Base-by-base conservation (phyloP, 1,284 basidiomycete genomes). In the Lentinus polychrous region DNA sequence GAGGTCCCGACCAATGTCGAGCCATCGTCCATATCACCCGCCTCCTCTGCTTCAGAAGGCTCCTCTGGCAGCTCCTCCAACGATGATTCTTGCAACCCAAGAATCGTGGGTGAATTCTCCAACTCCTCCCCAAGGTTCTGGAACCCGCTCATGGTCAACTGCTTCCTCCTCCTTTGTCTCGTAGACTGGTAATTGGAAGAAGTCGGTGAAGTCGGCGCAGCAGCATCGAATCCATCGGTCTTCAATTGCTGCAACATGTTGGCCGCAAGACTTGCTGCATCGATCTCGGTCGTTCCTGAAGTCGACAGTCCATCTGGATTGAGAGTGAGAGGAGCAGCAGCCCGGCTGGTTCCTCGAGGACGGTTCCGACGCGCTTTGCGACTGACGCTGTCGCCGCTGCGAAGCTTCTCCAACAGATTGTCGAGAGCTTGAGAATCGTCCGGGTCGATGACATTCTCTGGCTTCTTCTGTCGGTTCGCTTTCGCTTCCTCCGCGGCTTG, bases 241-340 rank as follows among this genome's bases (percentile, higher is more conserved):
- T 88, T 74, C 33, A 91, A 71, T 38, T 74, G 75, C 8, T 83
- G 83, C 49, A 91, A 63, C 83, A 91, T 85, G 55, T 84, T 78
- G 44, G 76, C 76, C 7, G 88, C 88, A 44, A 78, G 69, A 50
- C 81, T 75, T 10, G 71, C 83, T 1, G 82, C 72, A 44, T 82
- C 76, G 48, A 61, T 63, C 1, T 63, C 66, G 4, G 57, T 55
- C 23, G 57, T 64, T 49, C 39, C 56, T 8, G 56, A 48, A 1
- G 46, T 47, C 4, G 62, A 45, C 10, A 62, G 46, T 12, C 62
- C 63, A 38, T 68, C 73, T 44, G 66, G 64, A 37, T 69, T 70
- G 50, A 72, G 64, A 50, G 67, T 69, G 49, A 70, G 65, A 50
- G 72, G 74, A 50, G 66, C 58, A 10, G 62, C 52, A 43, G 67